Base-by-base conservation (phyloP, 371 early-diverging fungal species). In the Lichtheimia corymbifera region DNA sequence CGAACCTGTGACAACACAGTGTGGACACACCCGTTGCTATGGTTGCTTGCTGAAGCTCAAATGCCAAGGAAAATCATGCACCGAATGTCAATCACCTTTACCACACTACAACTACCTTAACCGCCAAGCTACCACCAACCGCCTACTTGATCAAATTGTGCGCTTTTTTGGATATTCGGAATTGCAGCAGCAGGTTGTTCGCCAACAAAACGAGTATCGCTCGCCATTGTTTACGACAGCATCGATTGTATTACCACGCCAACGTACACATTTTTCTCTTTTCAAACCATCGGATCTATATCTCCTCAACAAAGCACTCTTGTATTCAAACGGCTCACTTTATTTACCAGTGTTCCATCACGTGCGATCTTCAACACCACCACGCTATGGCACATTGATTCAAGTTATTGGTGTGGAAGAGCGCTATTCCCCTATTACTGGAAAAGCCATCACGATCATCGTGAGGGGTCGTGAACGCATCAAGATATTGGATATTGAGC, bases 21-120 rank as follows among this genome's bases (percentile, higher is more conserved):
- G 91, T 62, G 91, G 91, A 3, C 91, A 91, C 61, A 84, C 86
- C 0, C 80, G 82, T 58, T 91, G 91, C 67, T 79, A 77, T 40
- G 41, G 66, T 1, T 91, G 91, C 54, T 54, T 87, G 5, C 59
- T 76, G 4, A 56, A 62, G n/a, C 58, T 61, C 25, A 73, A 64
- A 30, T 51, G 67, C 3, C 17, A 54, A 5, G 53, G 50, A 14
- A 63, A 66, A 30, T 43, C 53, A 4, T 73, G 74, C 47, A 53
- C 45, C 6, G 41, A 50, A 20, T 73, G 74, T 41, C 64, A 61
- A 47, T 63, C 60, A 40, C 56, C 68, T 18, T 54, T 73, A 24
- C 74, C 74, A 11, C 60, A 64, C 11, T 73, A 68, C 28, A 62
- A 60, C 28, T 66, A 53, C 25, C 50, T 70, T 20, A 67, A 66